Conservation (phyloP, 805 yeast species). For the Nakazawaea anatomiae region DNA sequence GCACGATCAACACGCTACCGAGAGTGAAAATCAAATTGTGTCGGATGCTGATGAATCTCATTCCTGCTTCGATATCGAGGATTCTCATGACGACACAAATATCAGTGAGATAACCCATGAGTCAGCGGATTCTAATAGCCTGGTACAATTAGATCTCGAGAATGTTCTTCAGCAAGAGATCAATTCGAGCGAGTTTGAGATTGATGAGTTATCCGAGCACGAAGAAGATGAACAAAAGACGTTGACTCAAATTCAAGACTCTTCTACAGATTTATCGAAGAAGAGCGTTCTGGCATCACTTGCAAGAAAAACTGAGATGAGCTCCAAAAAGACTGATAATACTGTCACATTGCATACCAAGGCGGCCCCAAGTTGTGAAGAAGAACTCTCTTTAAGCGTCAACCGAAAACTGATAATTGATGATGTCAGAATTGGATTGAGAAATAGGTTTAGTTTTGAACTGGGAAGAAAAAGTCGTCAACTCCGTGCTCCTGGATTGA, state of each 20-base stretch:
- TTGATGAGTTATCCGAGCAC: conserved; percentile 9
- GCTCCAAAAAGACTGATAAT: no score
- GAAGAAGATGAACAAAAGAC: background rate
- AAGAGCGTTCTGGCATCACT: background rate
- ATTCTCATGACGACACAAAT: background rate
- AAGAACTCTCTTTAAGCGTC: background rate
- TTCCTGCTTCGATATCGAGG: background rate
- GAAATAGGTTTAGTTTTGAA: background rate
- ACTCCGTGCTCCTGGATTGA: background rate
- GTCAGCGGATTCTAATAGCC: background rate
- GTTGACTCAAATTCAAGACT: background rate
- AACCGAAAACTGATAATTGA: background rate
- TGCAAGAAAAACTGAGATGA: background rate
- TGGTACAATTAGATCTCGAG: background rate
- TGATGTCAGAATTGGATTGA: background rate
- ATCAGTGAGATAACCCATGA: background rate
- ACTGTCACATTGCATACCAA: background rate
- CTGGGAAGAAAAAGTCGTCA: background rate
- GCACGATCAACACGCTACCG: background rate
- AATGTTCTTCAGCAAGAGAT: conserved; percentile 1
- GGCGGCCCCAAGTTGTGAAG: background rate
- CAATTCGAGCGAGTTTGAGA: conserved; percentile 21
- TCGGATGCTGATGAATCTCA: conserved; percentile 4
- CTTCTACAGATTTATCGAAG: background rate
- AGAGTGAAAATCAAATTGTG: conserved; percentile 11